A percentile compares a stretch with the other conserved stretches of the same genome.
These are phyloP conservation scores for Waltergamsia citrina DNA, from an alignment of 2,329 filamentous ascomycete genomes.

Conservation along the genomic window DNA sequence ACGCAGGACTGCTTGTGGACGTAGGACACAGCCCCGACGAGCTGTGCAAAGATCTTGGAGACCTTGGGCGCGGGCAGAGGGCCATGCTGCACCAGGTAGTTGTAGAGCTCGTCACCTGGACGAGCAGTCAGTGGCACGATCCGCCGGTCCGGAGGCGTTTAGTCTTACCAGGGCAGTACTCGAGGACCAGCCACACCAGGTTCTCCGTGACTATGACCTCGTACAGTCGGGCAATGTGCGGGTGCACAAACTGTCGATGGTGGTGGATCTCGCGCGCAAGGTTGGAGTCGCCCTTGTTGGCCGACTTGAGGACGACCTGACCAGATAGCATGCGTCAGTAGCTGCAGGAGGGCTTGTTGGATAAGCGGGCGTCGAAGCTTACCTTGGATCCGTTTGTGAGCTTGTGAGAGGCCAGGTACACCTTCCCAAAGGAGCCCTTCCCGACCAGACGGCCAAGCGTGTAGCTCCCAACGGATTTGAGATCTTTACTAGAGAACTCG, in stretches of 20 bases:
- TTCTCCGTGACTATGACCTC: constrained; percentile 96
- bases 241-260: constrained; percentile 94
- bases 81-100: constrained; percentile 83
- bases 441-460: constrained; percentile 84
- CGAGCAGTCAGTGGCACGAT: background rate
- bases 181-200: constrained; percentile 90
- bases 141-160: background rate
- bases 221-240: constrained; percentile 92
- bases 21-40: constrained; percentile 90
- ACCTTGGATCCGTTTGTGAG: constrained; percentile 98
- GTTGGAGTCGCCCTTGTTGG: constrained; percentile 91
- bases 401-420: constrained; percentile 92
- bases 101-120: constrained; percentile 84
- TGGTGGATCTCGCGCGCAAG: constrained; percentile 97
- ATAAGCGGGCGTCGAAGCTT: constrained; percentile 6
- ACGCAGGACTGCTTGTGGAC: constrained; percentile 94
- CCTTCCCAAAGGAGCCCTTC: constrained; percentile 97
- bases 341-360: constrained; percentile 1
- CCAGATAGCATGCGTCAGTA: too few species aligned
- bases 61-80: constrained; percentile 77
- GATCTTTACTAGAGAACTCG: constrained; percentile 87
- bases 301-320: constrained; percentile 95
- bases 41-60: constrained; percentile 90
- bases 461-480: constrained; percentile 92
- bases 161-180: constrained; percentile 79